phyloP scores from a whole-genome alignment of 2,329 filamentous ascomycete genomes.

The Pestalotiopsis sp. region DNA sequence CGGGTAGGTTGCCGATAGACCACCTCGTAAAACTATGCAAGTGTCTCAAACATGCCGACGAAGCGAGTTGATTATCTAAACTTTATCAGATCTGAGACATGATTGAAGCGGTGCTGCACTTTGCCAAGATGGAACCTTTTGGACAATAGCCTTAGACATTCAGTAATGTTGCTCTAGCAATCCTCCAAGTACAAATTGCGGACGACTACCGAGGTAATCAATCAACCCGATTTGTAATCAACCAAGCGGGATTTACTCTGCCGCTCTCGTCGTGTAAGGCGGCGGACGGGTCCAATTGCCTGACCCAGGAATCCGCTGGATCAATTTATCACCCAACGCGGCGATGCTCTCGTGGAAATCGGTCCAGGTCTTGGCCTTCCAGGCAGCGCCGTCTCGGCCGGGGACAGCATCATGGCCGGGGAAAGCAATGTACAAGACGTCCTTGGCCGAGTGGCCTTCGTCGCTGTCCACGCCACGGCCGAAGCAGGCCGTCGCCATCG shows the following conservation, averaged over 20 bases:
- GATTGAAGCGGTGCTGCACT: too few relatives aligned
- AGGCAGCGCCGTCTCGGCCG: background rate
- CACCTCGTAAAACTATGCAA: background rate
- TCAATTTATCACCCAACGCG: background rate
- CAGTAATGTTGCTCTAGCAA: too few relatives aligned
- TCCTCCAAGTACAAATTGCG: too few relatives aligned
- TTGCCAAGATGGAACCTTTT: too few relatives aligned
- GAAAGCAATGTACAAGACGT: conserved; percentile 5
- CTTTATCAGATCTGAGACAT: too few relatives aligned
- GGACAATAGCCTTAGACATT: too few relatives aligned
- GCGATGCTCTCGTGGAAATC: conserved; percentile 1
- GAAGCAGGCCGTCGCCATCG: background rate
- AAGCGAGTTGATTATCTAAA: too few relatives aligned
- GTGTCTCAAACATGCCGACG: too few relatives aligned
- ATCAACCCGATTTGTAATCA: too few relatives aligned
- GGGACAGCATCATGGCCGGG: background rate
- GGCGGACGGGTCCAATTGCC: background rate
- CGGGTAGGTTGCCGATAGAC: background rate
- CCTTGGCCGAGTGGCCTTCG: background rate
- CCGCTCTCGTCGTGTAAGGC: background rate
- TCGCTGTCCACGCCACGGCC: background rate
- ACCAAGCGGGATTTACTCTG: background rate
- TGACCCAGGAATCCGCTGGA: background rate
- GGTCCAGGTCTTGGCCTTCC: background rate
- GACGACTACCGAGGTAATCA: too few relatives aligned